Conservation (phyloP, 2,329 filamentous ascomycete species). For the Fusarium piperis region DNA sequence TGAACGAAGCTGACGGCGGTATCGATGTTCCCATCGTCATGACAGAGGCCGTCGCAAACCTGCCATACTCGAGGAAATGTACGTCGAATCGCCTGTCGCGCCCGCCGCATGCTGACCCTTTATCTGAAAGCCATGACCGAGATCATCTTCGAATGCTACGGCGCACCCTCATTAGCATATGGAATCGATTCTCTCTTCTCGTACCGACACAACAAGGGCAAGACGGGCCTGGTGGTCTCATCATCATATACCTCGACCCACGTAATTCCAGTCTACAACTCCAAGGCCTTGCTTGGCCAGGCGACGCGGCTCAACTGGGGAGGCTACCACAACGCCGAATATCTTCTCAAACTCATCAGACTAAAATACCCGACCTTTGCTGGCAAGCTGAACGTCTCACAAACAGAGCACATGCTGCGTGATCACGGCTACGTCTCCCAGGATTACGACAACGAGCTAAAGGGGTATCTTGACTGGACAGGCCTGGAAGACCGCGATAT, state of each 20-base stretch:
- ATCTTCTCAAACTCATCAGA: constrained; percentile 86
- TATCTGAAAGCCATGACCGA: constrained; percentile 84
- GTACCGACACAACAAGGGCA: constrained; percentile 90
- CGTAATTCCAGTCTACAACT: constrained; percentile 90
- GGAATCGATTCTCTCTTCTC: constrained; percentile 98
- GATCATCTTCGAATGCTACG: constrained; percentile 96
- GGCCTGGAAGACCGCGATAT: constrained; percentile 89
- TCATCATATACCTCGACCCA: constrained; percentile 95
- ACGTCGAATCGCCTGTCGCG: constrained; percentile 44
- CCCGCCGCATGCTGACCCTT: constrained; percentile 30
- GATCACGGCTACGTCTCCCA: constrained; percentile 91
- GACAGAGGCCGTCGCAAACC: constrained; percentile 93
- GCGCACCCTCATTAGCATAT: constrained; percentile 87
- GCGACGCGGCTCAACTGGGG: constrained; percentile 95
- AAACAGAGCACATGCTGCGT: constrained; percentile 86
- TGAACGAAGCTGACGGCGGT: constrained; percentile 77
- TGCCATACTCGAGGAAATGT: constrained; percentile 90
- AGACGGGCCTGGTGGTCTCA: constrained; percentile 86
- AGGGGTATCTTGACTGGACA: constrained; percentile 85
- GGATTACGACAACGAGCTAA: constrained; percentile 83
- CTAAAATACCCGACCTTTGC: constrained; percentile 93
- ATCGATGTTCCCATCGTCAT: constrained; percentile 91
- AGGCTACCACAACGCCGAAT: constrained; percentile 88
- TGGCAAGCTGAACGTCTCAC: constrained; percentile 84
- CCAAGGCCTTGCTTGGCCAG: constrained; percentile 84